phyloP scores from a whole-genome alignment of 257 asterid genomes.

The Przewalskia tangutica region DNA sequence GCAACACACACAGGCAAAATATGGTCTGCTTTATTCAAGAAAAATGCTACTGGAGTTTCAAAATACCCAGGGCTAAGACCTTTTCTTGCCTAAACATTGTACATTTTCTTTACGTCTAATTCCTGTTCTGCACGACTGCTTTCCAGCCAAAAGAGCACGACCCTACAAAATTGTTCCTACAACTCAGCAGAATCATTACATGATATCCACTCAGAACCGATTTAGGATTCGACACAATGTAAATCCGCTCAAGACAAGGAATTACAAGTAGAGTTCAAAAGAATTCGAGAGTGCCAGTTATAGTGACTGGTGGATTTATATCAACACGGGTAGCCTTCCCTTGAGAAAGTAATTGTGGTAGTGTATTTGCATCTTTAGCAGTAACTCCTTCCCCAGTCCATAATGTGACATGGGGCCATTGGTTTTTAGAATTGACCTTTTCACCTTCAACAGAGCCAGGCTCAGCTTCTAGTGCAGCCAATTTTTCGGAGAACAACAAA shows the following conservation, averaged over 20 bases:
- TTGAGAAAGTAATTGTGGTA: conserved; percentile 46
- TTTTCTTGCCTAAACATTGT: neutral
- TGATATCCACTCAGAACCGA: neutral
- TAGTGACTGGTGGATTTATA: conserved; percentile 58
- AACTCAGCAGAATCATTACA: conserved; percentile 3
- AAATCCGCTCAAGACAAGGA: neutral
- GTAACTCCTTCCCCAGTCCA: conserved; percentile 66
- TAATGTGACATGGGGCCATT: conserved; percentile 84
- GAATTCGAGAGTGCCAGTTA: conserved; percentile 61
- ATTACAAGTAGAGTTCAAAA: conserved; percentile 13
- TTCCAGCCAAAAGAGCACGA: neutral
- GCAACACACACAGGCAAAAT: neutral
- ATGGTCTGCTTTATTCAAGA: neutral
- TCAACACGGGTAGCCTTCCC: conserved; percentile 73
- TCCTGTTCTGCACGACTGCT: neutral
- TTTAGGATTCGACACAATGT: neutral
- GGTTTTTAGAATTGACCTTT: conserved; percentile 53
- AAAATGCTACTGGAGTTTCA: neutral
- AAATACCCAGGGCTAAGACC: neutral
- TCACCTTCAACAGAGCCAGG: conserved; percentile 72
- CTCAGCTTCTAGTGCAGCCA: conserved; percentile 73
- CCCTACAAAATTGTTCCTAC: conserved; percentile 21
- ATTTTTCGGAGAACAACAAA: conserved; percentile 48
- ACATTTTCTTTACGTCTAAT: neutral
- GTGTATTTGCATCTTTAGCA: conserved; percentile 67